These are phyloP conservation scores for Agrocybe pediades DNA, from an alignment of 768 basidiomycete genomes.

Conservation along the genomic window DNA sequence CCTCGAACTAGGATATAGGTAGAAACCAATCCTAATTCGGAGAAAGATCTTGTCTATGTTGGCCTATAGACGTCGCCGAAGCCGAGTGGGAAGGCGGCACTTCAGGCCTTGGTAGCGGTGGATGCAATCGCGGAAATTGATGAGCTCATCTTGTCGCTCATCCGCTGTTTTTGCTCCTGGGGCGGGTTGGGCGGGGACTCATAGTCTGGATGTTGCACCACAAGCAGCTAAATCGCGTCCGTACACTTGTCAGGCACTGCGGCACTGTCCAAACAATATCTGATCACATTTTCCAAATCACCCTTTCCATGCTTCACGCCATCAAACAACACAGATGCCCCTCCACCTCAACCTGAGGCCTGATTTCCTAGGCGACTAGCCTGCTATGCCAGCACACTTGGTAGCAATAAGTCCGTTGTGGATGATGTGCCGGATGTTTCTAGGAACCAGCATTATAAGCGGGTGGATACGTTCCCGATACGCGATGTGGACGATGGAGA, in stretches of 20 bases:
- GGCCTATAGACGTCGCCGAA: conserved; percentile 9
- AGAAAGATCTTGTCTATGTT: conserved; percentile 32
- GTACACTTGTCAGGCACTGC: conserved; percentile 79
- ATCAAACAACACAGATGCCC: conserved; percentile 28
- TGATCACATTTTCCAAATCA: conserved; percentile 80
- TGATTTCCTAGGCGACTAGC: too few relatives aligned
- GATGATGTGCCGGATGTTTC: too few relatives aligned
- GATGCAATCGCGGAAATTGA: too few relatives aligned
- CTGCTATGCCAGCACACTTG: too few relatives aligned
- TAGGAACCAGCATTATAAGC: too few relatives aligned
- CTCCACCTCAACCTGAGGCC: too few relatives aligned
- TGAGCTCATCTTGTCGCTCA: too few relatives aligned
- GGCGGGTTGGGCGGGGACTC: conserved; percentile 38
- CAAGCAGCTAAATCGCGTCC: conserved; percentile 90
- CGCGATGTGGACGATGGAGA: too few relatives aligned
- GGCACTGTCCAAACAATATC: conserved; percentile 91
- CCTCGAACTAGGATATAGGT: conserved; percentile 83
- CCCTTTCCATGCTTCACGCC: conserved; percentile 70
- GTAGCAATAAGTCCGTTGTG: too few relatives aligned
- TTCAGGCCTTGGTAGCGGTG: too few relatives aligned
- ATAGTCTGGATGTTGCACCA: conserved; percentile 80
- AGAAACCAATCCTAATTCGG: conserved; percentile 80
- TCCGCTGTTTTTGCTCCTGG: conserved; percentile 17
- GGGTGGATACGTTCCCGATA: too few relatives aligned
- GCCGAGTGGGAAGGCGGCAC: conserved; percentile 26